A percentile compares a stretch with the other conserved stretches of the same genome.
Conservation (phyloP, 257 asterid genomes). For the Capsicum pubescens region DNA sequence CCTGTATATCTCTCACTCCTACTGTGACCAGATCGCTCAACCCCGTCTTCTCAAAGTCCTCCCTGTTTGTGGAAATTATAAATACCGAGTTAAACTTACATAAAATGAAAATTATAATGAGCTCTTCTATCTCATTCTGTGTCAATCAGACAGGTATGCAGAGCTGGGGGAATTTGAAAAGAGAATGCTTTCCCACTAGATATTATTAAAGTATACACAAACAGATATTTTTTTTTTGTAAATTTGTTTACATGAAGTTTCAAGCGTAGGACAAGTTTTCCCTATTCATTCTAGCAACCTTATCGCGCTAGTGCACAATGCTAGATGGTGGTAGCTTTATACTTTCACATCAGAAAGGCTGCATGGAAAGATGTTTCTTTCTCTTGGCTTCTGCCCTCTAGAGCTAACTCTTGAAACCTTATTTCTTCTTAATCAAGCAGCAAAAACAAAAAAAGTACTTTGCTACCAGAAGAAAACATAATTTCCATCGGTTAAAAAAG, state of each 20-base stretch:
- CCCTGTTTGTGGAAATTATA: slow-evolving; percentile 48
- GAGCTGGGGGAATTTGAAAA: neutral
- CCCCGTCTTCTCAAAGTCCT: slow-evolving; percentile 83
- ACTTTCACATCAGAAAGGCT: neutral
- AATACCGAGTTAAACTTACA: neutral
- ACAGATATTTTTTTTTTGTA: neutral
- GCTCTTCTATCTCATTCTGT: neutral
- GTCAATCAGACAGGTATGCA: neutral
- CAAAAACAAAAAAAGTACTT: neutral
- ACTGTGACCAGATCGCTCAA: slow-evolving; percentile 79
- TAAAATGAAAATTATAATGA: neutral
- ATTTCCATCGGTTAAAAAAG: neutral
- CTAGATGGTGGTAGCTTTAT: slow-evolving; percentile 1
- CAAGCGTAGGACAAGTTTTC: neutral
- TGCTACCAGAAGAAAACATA: neutral
- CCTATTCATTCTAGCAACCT: neutral
- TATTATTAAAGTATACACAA: slow-evolving; percentile 24
- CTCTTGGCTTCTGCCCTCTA: neutral
- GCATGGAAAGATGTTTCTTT: neutral
- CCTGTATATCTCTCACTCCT: slow-evolving; percentile 90
- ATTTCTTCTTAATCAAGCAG: neutral
- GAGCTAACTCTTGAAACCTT: slow-evolving; percentile 7
- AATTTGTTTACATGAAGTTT: neutral
- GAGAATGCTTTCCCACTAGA: slow-evolving; percentile 28
- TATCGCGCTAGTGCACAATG: slow-evolving; percentile 1